phyloP scores from a whole-genome alignment of 495 filamentous ascomycete species.

The Hypoxylon lenormandii region DNA sequence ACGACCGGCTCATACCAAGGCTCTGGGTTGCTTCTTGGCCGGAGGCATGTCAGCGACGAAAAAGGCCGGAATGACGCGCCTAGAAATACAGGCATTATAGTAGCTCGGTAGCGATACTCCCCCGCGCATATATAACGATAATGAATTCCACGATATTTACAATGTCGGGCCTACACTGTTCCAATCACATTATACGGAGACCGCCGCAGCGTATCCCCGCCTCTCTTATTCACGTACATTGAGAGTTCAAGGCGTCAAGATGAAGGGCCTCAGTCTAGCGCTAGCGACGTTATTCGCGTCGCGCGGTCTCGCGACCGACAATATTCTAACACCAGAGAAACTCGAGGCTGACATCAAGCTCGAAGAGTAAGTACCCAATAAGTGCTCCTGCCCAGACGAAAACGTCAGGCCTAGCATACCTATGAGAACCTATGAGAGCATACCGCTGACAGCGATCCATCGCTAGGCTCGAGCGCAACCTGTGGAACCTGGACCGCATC shows the following conservation, averaged over 20 bases:
- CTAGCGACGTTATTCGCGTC: constrained; percentile 34
- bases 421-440: no score
- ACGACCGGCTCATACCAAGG: constrained; percentile 8
- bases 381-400: no score
- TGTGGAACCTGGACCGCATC: constrained; percentile 54
- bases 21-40: background rate
- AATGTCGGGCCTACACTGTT: background rate
- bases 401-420: no score
- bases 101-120: no score
- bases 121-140: no score
- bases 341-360: constrained; percentile 48
- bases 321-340: constrained; percentile 43
- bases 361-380: constrained; percentile 44
- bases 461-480: constrained; percentile 45
- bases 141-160: no score
- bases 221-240: background rate
- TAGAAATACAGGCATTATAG: no score
- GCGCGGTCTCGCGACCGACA: constrained; percentile 30
- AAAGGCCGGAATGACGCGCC: no score
- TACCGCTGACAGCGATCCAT: no score
- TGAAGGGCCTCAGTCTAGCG: constrained; percentile 18
- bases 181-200: background rate
- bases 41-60: background rate
- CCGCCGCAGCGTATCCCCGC: background rate
- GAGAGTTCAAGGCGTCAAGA: background rate